Conservation (phyloP, 2,329 filamentous ascomycete genomes). For the Pseudocercospora crystallina region DNA sequence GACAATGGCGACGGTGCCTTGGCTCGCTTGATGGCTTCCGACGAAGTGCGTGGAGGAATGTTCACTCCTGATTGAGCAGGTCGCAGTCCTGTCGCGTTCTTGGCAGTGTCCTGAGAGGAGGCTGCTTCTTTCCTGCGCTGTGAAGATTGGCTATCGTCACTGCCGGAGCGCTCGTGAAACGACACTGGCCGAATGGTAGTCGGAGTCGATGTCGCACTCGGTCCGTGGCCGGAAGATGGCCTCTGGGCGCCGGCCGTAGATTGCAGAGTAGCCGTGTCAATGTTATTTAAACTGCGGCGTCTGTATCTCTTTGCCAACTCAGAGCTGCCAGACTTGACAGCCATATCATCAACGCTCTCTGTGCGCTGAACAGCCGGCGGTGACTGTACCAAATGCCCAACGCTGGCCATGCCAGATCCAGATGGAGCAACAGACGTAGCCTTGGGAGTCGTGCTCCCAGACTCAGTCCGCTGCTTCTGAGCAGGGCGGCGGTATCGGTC, state of each 20-base stretch:
- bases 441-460: slow-evolving; percentile 39
- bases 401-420: slow-evolving; percentile 55
- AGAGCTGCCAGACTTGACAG: slow-evolving; percentile 57
- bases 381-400: slow-evolving; percentile 48
- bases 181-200: slow-evolving; percentile 36
- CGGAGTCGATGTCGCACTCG: slow-evolving; percentile 27
- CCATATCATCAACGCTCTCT: slow-evolving; percentile 67
- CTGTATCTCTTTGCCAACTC: slow-evolving; percentile 76
- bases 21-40: slow-evolving; percentile 43
- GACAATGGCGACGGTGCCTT: slow-evolving; percentile 50
- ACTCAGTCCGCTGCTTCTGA: slow-evolving; percentile 54
- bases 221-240: slow-evolving; percentile 28
- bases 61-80: slow-evolving; percentile 23
- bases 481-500: slow-evolving; percentile 75
- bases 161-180: slow-evolving; percentile 35
- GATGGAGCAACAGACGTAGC: slow-evolving; percentile 45
- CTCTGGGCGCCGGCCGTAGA: slow-evolving; percentile 23
- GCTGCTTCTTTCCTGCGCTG: slow-evolving; percentile 15
- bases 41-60: slow-evolving; percentile 36
- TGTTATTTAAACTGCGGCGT: slow-evolving; percentile 76
- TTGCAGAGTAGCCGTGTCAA: slow-evolving; percentile 42
- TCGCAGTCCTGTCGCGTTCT: slow-evolving; percentile 14
- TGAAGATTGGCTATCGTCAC: slow-evolving; percentile 32
- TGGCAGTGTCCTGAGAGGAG: slow-evolving; percentile 20
- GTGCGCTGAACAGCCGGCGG: slow-evolving; percentile 25